Conservation (phyloP, 129 eudicot species). For the Pseudognaphalium luteoalbum region DNA sequence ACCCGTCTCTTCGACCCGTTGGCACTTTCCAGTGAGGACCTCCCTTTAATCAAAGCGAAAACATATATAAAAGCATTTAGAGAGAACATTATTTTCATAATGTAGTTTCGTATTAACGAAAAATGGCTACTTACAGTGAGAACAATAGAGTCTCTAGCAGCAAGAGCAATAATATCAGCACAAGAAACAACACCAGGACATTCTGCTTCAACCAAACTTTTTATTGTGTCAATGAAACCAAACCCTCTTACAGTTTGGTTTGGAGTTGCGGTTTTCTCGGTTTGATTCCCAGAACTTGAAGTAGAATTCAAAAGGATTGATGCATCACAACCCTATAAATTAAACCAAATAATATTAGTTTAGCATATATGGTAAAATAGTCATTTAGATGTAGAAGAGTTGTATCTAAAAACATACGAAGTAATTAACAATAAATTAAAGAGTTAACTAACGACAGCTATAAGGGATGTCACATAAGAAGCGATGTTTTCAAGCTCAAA, state of each 20-base stretch:
- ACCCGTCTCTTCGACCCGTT: slow-evolving; percentile 88
- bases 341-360: neutral
- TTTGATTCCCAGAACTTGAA: slow-evolving; percentile 59
- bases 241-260: slow-evolving; percentile 66
- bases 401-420: too few relatives aligned
- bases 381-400: too few relatives aligned
- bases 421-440: too few relatives aligned
- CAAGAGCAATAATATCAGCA: slow-evolving; percentile 76
- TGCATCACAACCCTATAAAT: slow-evolving; percentile 78
- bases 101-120: neutral
- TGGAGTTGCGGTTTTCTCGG: slow-evolving; percentile 70
- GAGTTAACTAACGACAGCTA: too few relatives aligned
- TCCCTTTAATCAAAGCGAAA: slow-evolving; percentile 42
- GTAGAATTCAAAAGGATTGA: slow-evolving; percentile 71
- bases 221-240: slow-evolving; percentile 69
- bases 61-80: neutral
- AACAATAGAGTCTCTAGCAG: slow-evolving; percentile 73
- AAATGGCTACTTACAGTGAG: slow-evolving; percentile 45
- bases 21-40: slow-evolving; percentile 91
- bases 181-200: slow-evolving; percentile 91
- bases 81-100: neutral
- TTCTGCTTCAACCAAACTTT: slow-evolving; percentile 69
- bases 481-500: too few relatives aligned
- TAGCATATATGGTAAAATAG: neutral
- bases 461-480: too few relatives aligned